Base-by-base conservation (phyloP, 305 asterid genomes). In the Fraxinus albicans region DNA sequence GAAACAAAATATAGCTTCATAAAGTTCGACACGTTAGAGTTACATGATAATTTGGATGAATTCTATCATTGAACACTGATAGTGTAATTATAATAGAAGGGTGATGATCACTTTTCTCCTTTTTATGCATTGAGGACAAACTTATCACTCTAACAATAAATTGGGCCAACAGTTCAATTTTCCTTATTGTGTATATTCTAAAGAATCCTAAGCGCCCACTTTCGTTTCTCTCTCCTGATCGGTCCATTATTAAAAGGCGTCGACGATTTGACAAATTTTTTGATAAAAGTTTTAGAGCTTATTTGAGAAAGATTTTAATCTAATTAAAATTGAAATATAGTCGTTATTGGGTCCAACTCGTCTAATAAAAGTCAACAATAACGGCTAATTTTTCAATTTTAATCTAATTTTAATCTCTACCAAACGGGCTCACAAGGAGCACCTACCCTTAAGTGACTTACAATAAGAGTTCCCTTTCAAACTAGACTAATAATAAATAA, bases 181-280 rank as follows among this genome's bases (percentile, higher is more conserved):
- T 25, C 19, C 9, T 27, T 27, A 1, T 10, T 10, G 47, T 12
- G 21, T 12, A 69, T 29, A 69, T 69, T 29, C 38, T 10, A 29
- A 27, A 69, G 75, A 69, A 69, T 69, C 75, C 75, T 29, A 69
- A 25, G 75, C 75, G 35, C 8, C 75, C 38, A 69, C 75, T 69
- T 69, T 69, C 38, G 2, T 27, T 12, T 69, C 19, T 69, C 36
- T 69, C 9, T 69, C 8, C 38, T 12, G n/a, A 69, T 27, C 15
- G 75, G 38, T 29, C 25, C 75, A 17, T 69, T 13, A 12, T 29
- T 27, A 19, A 29, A 29, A 67, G 10, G 19, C 3, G 15, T 69
- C 3, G 21, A 9, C 3, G 3, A 3, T 69, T 12, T 12, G 23
- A 50, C 21, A 50, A 50, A 15, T 3, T 5, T 50, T 50, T 53